Evolutionary conservation across 495 filamentous ascomycete genomes (phyloP).

Genomic region (Pyrenopolyporus hunteri): DNA sequence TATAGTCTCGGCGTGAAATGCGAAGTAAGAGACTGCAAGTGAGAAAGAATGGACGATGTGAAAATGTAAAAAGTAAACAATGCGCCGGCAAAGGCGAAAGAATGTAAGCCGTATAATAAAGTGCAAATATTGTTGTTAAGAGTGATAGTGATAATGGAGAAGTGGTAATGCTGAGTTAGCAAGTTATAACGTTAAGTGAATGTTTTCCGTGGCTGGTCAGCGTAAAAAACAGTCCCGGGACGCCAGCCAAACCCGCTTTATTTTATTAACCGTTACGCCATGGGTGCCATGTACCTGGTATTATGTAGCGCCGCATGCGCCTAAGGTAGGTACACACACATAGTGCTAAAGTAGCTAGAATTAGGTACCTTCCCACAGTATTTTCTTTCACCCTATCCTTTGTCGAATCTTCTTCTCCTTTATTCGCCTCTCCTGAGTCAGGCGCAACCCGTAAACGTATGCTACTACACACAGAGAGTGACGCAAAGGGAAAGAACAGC

Average conservation of each 20-base stretch:
- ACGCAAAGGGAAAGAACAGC: slow-evolving; percentile 14
- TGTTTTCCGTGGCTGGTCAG: slow-evolving; percentile 29
- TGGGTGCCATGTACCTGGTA: background rate
- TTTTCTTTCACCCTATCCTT: slow-evolving; percentile 13
- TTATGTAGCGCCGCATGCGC: background rate
- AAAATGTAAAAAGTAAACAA: slow-evolving; percentile 31
- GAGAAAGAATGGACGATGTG: slow-evolving; percentile 25
- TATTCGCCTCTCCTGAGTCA: slow-evolving; percentile 32
- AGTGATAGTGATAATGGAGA: background rate
- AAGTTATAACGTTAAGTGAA: background rate
- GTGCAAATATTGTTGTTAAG: slow-evolving; percentile 2
- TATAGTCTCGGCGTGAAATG: slow-evolving; percentile 6
- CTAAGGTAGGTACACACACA: background rate
- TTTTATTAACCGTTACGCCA: too few species aligned
- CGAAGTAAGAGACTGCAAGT: slow-evolving; percentile 5
- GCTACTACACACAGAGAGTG: too few species aligned
- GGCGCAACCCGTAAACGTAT: background rate
- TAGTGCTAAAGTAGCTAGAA: background rate
- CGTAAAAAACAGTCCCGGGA: slow-evolving; percentile 15
- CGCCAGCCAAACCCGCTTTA: slow-evolving; percentile 15
- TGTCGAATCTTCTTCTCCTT: background rate
- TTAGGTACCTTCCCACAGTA: slow-evolving; percentile 14
- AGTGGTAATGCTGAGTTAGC: too few species aligned
- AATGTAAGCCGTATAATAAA: slow-evolving; percentile 31
- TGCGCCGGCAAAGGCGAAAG: slow-evolving; percentile 30